Conservation (phyloP, 2,329 filamentous ascomycete species). For the Penicillium sp. region DNA sequence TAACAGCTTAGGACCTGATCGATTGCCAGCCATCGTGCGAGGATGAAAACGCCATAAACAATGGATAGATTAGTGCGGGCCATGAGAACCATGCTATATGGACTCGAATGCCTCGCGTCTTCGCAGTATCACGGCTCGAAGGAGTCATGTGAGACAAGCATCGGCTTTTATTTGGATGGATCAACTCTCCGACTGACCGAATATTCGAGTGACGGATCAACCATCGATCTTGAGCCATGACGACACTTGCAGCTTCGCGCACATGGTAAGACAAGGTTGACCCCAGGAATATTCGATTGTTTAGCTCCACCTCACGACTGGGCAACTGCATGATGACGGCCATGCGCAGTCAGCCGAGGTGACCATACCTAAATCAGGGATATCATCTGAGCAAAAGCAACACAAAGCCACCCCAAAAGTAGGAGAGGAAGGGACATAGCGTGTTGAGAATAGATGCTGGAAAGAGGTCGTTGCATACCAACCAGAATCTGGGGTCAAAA, state of each 20-base stretch:
- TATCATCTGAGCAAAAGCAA: slow-evolving; percentile 1
- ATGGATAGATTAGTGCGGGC: not conserved
- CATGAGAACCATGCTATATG: not conserved
- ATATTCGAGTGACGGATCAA: not conserved
- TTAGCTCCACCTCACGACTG: slow-evolving; percentile 5
- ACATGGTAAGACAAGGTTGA: not conserved
- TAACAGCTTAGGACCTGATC: no score
- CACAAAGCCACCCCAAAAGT: not conserved
- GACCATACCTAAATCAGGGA: not conserved
- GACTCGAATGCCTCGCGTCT: not conserved
- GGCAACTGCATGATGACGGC: slow-evolving; percentile 16
- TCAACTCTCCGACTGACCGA: not conserved
- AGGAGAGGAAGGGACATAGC: not conserved
- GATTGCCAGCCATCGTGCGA: no score
- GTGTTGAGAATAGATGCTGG: not conserved
- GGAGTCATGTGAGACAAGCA: not conserved
- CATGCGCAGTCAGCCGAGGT: slow-evolving; percentile 14
- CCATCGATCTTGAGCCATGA: not conserved
- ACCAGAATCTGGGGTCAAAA: slow-evolving; percentile 4
- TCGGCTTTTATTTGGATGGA: not conserved
- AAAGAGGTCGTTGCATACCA: not conserved
- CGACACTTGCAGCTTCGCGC: not conserved
- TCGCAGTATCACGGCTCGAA: not conserved
- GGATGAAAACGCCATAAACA: no score
- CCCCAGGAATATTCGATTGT: not conserved